Base-by-base conservation (phyloP, 2,329 filamentous ascomycete genomes). In the Ascochyta lentis region DNA sequence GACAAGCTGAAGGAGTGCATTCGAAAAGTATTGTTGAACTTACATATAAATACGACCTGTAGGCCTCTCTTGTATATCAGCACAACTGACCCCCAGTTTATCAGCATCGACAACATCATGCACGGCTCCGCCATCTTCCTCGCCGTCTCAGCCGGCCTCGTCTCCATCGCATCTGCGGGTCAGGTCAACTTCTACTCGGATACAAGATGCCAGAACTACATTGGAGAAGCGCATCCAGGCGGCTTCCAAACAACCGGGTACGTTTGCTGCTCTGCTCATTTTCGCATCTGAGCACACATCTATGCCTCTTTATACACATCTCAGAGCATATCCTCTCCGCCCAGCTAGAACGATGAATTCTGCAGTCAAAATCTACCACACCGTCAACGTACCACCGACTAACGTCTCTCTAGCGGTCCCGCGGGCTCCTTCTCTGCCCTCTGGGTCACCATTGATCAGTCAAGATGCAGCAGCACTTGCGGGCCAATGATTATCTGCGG, bases 141-240 rank as follows among this genome's bases (percentile, higher is more conserved):
- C 22, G 51, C 42, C 24, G 48, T 45, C n/a, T 35, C 60, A 7
- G 52, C 50, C 8, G 35, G 31, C 45, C 27, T 60, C 1, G 16
- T 55, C 39, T 45, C 56, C 10, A 9, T 54, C 6, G 57, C 43
- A 7, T 47, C 59, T 4, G 61, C 61, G 8, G 61, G 59, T 31
- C 59, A 64, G n/a, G 56, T 64, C 5, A 64, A 64, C 43, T 64
- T 64, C 27, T 64, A 64, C 47, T 62, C 57, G 7, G 59, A 64
- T 47, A 57, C 51, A 8, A 60, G 60, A 35, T 62, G 61, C 47
- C 35, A 60, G 15, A 60, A 62, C 45, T 64, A 64, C 52, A 62
- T 64, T 31, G 61, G 61, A 19, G 45, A 52, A 41, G 13, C 33
- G 1, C 53, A 59, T 34, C 61, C 61, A 3, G 55, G 35, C 22